These are phyloP conservation scores for Ustilago nuda DNA, from an alignment of 1,284 basidiomycete genomes.

Conservation along the genomic window DNA sequence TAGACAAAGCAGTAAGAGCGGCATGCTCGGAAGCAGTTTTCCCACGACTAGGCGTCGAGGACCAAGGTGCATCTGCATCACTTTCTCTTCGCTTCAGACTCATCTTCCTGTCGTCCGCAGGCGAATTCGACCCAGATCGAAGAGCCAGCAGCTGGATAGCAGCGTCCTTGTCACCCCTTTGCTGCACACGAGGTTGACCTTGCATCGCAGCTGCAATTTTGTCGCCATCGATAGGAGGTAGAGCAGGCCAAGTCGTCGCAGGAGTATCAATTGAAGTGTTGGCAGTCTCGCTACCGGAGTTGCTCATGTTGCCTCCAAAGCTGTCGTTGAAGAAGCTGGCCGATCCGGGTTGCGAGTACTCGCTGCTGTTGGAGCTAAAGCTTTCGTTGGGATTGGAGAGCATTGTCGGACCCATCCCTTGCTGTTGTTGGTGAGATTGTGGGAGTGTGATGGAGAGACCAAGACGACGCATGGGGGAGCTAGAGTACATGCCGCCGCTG, in stretches of 20 bases:
- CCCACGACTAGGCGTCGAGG: conserved; percentile 37
- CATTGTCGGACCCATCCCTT: conserved; percentile 11
- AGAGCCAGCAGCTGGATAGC: conserved; percentile 50
- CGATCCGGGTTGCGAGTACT: conserved; percentile 45
- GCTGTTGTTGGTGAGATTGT: conserved; percentile 11
- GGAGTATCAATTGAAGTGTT: conserved; percentile 49
- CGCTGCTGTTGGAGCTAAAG: conserved; percentile 47
- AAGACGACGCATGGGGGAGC: conserved; percentile 36
- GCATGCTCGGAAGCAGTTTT: conserved; percentile 35
- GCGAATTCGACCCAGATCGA: conserved; percentile 47
- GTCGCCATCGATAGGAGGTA: conserved; percentile 31
- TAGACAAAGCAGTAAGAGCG: conserved; percentile 44
- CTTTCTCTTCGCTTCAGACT: conserved; percentile 25
- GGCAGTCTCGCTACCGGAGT: conserved; percentile 41
- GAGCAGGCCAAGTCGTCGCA: conserved; percentile 31
- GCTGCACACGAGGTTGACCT: conserved; percentile 14
- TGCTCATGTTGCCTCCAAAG: conserved; percentile 43
- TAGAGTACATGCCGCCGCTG: conserved; percentile 20
- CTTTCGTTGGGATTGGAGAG: conserved; percentile 34
- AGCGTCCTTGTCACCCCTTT: conserved; percentile 49
- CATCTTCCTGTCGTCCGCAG: conserved; percentile 41
- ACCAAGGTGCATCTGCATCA: conserved; percentile 37
- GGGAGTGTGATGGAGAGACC: conserved; percentile 24
- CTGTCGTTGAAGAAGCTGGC: conserved; percentile 51
- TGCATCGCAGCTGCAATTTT: conserved; percentile 3